A percentile compares a stretch with the other conserved stretches of the same genome.
These are phyloP conservation scores for Silene noctiflora DNA, from an alignment of 179 eudicot species.

Conservation along the genomic window DNA sequence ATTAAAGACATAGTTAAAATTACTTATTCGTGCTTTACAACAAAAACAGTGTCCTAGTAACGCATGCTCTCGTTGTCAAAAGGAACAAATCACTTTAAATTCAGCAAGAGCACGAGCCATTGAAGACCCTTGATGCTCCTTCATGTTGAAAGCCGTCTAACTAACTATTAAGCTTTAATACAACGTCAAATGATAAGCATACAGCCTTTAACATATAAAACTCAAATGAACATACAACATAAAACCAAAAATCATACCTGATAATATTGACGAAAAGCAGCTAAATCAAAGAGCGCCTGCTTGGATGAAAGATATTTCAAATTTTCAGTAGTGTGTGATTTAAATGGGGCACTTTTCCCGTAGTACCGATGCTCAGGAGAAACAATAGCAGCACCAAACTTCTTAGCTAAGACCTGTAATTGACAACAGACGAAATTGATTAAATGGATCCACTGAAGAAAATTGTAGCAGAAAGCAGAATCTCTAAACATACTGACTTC, in stretches of 20 bases:
- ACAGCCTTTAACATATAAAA: background rate
- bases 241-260: slow-evolving; percentile 45
- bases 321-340: slow-evolving; percentile 61
- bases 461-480: background rate
- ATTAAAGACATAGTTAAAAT: too few relatives aligned
- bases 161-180: background rate
- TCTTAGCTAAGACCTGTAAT: slow-evolving; percentile 77
- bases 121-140: background rate
- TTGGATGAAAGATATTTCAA: slow-evolving; percentile 84
- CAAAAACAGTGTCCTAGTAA: too few relatives aligned
- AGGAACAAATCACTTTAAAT: background rate
- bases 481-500: background rate
- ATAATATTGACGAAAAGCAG: slow-evolving; percentile 78
- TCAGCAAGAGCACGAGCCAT: background rate
- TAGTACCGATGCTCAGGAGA: slow-evolving; percentile 98
- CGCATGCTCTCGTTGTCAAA: background rate
- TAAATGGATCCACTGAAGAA: background rate
- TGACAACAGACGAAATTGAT: background rate
- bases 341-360: slow-evolving; percentile 88
- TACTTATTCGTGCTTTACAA: background rate
- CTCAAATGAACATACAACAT: background rate
- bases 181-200: background rate
- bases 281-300: slow-evolving; percentile 95
- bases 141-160: background rate
- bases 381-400: slow-evolving; percentile 96